Evolutionary conservation across 306 rosid genomes (phyloP).

Genomic region (Pachyrhizus erosus): DNA sequence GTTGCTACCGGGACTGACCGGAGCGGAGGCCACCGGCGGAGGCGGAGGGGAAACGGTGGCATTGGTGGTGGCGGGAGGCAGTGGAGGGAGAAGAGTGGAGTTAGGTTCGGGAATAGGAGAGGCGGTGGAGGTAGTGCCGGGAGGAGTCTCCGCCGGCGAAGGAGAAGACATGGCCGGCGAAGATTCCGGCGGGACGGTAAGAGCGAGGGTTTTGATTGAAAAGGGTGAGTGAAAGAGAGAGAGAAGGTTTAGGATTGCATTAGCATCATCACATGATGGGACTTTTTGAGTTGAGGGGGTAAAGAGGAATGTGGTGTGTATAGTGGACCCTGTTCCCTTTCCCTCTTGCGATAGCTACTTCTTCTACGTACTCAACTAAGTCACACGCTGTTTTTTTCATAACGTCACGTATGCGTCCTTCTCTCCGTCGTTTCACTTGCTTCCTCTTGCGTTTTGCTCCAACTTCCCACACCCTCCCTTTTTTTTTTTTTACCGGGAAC

Average conservation of each 20-base stretch:
- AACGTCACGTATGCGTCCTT: not conserved
- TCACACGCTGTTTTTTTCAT: not conserved
- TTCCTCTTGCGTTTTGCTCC: not conserved
- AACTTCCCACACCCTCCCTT: not conserved
- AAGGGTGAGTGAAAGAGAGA: not conserved
- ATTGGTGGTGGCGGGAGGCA: not conserved
- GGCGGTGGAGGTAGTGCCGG: not conserved
- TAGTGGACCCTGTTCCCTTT: not conserved
- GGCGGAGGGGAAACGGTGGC: not conserved
- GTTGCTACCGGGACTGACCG: not conserved
- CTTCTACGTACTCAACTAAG: not conserved
- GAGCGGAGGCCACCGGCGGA: not conserved
- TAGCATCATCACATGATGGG: not conserved
- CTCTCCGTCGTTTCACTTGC: not conserved
- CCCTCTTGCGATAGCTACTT: not conserved
- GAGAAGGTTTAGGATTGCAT: not conserved
- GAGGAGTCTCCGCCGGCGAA: not conserved
- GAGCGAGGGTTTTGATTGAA: constrained; percentile 8
- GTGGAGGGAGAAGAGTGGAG: not conserved
- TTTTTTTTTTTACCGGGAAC: not conserved
- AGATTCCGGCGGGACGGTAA: not conserved
- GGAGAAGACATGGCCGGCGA: constrained; percentile 25
- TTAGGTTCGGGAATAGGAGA: not conserved
- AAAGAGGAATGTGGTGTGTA: not conserved
- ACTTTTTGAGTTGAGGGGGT: not conserved